phyloP scores from a whole-genome alignment of 2,329 filamentous ascomycete genomes.

The Calonectria hawksworthii region DNA sequence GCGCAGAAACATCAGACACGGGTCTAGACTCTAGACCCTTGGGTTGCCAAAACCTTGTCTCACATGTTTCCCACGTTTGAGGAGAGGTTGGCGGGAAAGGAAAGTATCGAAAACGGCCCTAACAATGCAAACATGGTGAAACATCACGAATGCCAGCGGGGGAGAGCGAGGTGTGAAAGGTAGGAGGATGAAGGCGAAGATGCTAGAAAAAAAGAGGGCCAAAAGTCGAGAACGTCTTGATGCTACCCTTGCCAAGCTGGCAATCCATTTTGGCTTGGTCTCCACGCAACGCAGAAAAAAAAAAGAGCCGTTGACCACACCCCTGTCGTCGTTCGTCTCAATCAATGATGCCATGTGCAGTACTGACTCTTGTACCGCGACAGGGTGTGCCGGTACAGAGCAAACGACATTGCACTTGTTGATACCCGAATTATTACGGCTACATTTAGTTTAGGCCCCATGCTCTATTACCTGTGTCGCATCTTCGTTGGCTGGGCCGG shows the following conservation, averaged over 20 bases:
- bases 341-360: conserved; percentile 8
- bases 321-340: conserved; percentile 3
- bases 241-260: conserved; percentile 16
- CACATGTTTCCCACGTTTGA: not conserved
- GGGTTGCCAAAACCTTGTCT: not conserved
- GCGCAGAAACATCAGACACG: not conserved
- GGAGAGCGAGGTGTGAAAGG: not conserved
- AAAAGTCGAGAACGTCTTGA: conserved; percentile 24
- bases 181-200: not conserved
- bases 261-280: not conserved
- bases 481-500: not conserved
- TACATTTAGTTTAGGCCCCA: not conserved
- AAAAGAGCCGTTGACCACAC: not conserved
- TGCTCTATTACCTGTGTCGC: conserved; percentile 2
- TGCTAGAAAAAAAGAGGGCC: not conserved
- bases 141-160: not conserved
- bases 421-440: not conserved
- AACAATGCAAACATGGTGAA: not conserved
- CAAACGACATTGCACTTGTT: not conserved
- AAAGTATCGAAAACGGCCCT: not conserved
- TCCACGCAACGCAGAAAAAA: not conserved
- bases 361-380: not conserved
- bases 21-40: not conserved
- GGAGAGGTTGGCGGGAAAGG: not conserved
- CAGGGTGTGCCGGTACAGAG: not conserved